These are phyloP conservation scores for Epichloe sibirici DNA, from an alignment of 2,329 filamentous ascomycete genomes.

Conservation along the genomic window DNA sequence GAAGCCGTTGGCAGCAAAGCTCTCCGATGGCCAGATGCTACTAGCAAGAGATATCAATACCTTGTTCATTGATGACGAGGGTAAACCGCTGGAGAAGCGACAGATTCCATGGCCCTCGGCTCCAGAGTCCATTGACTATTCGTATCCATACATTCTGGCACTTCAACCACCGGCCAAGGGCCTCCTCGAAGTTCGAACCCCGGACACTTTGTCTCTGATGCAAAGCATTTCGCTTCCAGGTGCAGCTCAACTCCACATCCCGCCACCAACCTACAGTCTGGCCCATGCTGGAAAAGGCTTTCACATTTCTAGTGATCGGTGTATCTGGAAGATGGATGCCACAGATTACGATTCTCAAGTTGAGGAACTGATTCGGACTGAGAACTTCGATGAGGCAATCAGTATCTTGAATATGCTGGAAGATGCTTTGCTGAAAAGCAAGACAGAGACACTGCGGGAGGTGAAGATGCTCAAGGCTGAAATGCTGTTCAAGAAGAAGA, in stretches of 20 bases:
- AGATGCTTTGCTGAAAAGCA: conserved; percentile 77
- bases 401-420: conserved; percentile 83
- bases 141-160: conserved; percentile 88
- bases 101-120: conserved; percentile 88
- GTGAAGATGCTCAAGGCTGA: conserved; percentile 90
- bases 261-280: conserved; percentile 84
- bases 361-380: conserved; percentile 61
- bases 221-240: conserved; percentile 75
- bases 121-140: conserved; percentile 87
- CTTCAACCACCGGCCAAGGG: conserved; percentile 76
- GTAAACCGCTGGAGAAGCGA: conserved; percentile 67
- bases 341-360: conserved; percentile 86
- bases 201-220: conserved; percentile 77
- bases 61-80: conserved; percentile 75
- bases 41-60: conserved; percentile 98
- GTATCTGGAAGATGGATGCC: conserved; percentile 92
- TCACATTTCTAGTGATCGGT: conserved; percentile 79
- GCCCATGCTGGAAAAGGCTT: conserved; percentile 95
- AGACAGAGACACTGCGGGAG: conserved; percentile 66
- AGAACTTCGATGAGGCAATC: conserved; percentile 78
- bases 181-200: conserved; percentile 80
- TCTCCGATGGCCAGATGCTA: conserved; percentile 73
- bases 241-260: conserved; percentile 78
- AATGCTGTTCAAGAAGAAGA: conserved; percentile 66
- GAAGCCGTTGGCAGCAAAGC: conserved; percentile 72